phyloP scores from a whole-genome alignment of 192 early-diverging fungal species.

The Backusella mclennaniae region DNA sequence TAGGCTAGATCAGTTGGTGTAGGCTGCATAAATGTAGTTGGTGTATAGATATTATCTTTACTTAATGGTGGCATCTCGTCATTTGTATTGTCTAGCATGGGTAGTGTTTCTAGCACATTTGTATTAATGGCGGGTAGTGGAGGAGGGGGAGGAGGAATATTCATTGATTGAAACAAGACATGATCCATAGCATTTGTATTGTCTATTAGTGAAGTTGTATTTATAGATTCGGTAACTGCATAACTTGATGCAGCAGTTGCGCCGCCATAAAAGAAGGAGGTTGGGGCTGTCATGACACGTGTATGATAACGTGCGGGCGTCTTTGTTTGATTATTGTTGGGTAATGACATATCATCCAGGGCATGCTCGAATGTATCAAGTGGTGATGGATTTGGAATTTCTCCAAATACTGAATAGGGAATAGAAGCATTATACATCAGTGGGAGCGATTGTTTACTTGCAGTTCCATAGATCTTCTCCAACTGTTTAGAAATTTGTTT shows the following conservation, averaged over 20 bases:
- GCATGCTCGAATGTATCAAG: slow-evolving; percentile 17
- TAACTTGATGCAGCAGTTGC: not conserved
- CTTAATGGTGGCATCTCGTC: not conserved
- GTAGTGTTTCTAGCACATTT: not conserved
- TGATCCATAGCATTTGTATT: not conserved
- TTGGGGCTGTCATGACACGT: slow-evolving; percentile 8
- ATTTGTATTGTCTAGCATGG: not conserved
- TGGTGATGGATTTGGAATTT: slow-evolving; percentile 19
- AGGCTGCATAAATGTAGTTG: not conserved
- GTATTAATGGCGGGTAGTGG: not conserved
- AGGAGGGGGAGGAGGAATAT: not conserved
- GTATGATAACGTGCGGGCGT: slow-evolving; percentile 14
- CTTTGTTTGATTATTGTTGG: not conserved
- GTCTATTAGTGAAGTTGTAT: not conserved
- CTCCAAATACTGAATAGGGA: slow-evolving; percentile 20
- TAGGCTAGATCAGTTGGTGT: slow-evolving; percentile 1
- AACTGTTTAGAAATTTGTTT: slow-evolving; percentile 64
- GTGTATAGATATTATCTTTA: not conserved
- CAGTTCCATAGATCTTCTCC: slow-evolving; percentile 53
- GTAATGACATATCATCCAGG: slow-evolving; percentile 7
- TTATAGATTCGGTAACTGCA: slow-evolving; percentile 7
- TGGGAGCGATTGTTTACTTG: slow-evolving; percentile 17
- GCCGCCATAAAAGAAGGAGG: slow-evolving; percentile 8
- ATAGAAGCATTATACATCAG: slow-evolving; percentile 21
- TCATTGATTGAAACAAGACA: not conserved